Conservation (phyloP, 2,329 filamentous ascomycete genomes). For the Trichoderma atroviride region DNA sequence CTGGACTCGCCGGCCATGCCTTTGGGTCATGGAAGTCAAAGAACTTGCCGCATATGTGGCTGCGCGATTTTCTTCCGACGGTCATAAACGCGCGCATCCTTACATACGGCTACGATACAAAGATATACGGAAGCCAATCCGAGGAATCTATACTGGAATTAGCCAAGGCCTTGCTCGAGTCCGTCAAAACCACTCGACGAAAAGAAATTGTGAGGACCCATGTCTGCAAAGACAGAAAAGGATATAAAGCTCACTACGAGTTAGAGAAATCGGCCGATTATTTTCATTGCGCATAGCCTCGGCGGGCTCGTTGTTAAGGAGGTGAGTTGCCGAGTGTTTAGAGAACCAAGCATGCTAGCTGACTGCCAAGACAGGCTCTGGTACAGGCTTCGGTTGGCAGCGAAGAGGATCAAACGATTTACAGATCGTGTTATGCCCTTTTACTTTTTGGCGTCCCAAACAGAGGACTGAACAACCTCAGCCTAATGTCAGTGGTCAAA, state of each 20-base stretch:
- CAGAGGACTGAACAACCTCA: slow-evolving; percentile 32
- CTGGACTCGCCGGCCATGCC: slow-evolving; percentile 37
- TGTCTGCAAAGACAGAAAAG: background rate
- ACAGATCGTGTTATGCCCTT: slow-evolving; percentile 31
- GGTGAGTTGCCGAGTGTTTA: background rate
- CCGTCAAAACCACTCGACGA: slow-evolving; percentile 11
- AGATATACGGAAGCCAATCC: slow-evolving; percentile 30
- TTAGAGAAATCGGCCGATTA: slow-evolving; percentile 23
- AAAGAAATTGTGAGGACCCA: background rate
- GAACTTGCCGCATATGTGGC: slow-evolving; percentile 34
- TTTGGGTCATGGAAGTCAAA: slow-evolving; percentile 37
- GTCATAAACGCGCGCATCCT: slow-evolving; percentile 33
- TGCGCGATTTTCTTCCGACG: slow-evolving; percentile 37
- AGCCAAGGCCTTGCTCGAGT: background rate
- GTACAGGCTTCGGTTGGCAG: slow-evolving; percentile 25
- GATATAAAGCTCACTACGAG: background rate
- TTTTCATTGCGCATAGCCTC: slow-evolving; percentile 30
- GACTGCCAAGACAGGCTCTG: slow-evolving; percentile 28
- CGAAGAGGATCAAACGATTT: slow-evolving; percentile 22
- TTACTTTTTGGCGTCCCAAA: slow-evolving; percentile 39
- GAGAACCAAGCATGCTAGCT: background rate
- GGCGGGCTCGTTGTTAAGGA: slow-evolving; percentile 35
- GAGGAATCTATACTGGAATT: slow-evolving; percentile 30
- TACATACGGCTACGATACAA: slow-evolving; percentile 39
- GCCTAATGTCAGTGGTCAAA: slow-evolving; percentile 30